Evolutionary conservation across 1,139 yeast genomes (phyloP).

Genomic region (Protomyces inouyei): DNA sequence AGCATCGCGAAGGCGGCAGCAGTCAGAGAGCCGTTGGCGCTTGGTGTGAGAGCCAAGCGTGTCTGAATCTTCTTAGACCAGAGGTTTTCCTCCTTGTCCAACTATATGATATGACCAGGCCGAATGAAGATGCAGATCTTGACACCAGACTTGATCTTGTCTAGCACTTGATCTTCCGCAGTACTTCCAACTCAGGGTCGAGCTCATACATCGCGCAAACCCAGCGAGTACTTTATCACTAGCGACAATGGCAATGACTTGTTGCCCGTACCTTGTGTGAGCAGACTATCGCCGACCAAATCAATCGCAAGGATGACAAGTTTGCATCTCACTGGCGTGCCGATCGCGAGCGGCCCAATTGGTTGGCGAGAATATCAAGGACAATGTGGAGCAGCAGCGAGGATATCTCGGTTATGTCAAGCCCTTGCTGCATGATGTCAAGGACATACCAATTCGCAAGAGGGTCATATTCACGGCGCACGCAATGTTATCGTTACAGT

Average conservation of each 20-base stretch:
- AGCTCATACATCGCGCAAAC: slow-evolving; percentile 9
- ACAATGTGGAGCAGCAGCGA: slow-evolving; percentile 10
- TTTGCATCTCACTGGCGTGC: slow-evolving; percentile 7
- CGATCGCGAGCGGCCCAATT: background rate
- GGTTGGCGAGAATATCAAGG: slow-evolving; percentile 10
- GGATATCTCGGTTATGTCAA: slow-evolving; percentile 1
- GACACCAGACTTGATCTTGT: too few relatives aligned
- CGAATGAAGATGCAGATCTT: too few relatives aligned
- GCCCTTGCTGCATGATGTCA: background rate
- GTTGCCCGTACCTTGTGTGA: too few relatives aligned
- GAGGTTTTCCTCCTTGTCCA: too few relatives aligned
- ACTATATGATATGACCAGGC: too few relatives aligned
- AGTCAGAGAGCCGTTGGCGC: too few relatives aligned
- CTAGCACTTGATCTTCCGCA: too few relatives aligned
- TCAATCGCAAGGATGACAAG: background rate
- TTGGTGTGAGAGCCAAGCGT: too few relatives aligned
- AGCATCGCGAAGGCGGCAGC: too few relatives aligned
- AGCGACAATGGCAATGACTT: slow-evolving; percentile 20
- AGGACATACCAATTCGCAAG: slow-evolving; percentile 3
- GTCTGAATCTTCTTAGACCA: too few relatives aligned
- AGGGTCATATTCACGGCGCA: too few relatives aligned
- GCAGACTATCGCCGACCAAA: background rate
- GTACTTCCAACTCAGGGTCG: too few relatives aligned
- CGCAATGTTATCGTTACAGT: slow-evolving; percentile 7
- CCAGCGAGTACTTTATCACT: slow-evolving; percentile 12